Base-by-base conservation (phyloP, 2,329 filamentous ascomycete species). In the Talaromyces piceae region DNA sequence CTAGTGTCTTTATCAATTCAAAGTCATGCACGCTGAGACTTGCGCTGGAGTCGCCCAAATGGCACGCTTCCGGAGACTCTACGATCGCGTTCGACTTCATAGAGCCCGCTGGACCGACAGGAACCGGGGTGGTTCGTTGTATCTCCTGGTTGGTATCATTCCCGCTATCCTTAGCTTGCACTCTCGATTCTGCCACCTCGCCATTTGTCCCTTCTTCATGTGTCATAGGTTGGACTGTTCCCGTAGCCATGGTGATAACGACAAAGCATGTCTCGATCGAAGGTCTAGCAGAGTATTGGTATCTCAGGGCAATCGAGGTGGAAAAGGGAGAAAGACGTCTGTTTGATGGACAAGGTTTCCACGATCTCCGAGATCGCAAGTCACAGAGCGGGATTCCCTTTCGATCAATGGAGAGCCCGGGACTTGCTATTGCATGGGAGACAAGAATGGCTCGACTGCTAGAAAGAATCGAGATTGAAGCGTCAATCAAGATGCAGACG, bases 1-100 rank as follows among this genome's bases (percentile, higher is more conserved):
- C 74, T 44, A 77, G 63, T 6, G 74, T 77, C 56, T 73, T 73
- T 47, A 77, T 58, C 51, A 77, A 61, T 31, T 69, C 61, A 56
- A 77, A 77, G 54, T 77, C 73, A 44, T 61, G 61, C 30, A 76
- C 54, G 20, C 60, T 66, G 50, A 77, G 54, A 26, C 58, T 63
- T 2, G 26, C 30, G 33, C 47, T 53, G 12, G 51, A 27, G 9
- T 45, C 41, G 13, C 46, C 65, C 26, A 70, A 57, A 5, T 50
- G 26, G 2, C 20, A 13, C 11, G 31, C 18, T 9, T 27, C 33
- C 20, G 45, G 27, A 12, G 45, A 37, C 6, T 45, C 44, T 12
- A 41, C 12, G 20, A 41, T 30, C 43, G 6, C 16, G 11, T 28
- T 65, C 22, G n/a, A 0, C 20, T 41, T 25, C 13, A 23, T 18